A percentile compares a stretch with the other conserved stretches of the same genome.
phyloP scores from a whole-genome alignment of 1,139 yeast genomes.

The Nematodospora anomalae region DNA sequence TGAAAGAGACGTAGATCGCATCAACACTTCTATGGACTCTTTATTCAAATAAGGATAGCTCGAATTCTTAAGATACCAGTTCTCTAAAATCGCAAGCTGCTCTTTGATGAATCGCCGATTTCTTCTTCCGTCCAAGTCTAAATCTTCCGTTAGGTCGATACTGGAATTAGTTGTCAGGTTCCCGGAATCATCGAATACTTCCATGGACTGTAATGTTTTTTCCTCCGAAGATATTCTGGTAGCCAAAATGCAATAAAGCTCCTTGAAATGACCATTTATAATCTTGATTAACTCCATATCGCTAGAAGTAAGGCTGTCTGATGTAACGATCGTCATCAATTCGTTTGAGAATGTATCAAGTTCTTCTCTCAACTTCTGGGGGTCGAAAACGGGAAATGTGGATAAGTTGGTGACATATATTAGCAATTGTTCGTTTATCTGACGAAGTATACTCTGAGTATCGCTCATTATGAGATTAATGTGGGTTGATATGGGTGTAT shows the following conservation, averaged over 20 bases:
- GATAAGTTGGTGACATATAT: constrained; percentile 17
- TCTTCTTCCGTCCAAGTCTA: constrained; percentile 1
- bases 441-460: constrained; percentile 1
- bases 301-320: background rate
- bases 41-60: constrained; percentile 2
- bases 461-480: background rate
- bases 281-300: constrained; percentile 2
- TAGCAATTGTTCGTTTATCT: constrained; percentile 5
- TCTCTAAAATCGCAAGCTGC: constrained; percentile 1
- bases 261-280: constrained; percentile 4
- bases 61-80: constrained; percentile 1
- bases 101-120: constrained; percentile 1
- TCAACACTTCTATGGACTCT: background rate
- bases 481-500: background rate
- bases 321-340: constrained; percentile 2
- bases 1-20: background rate
- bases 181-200: background rate
- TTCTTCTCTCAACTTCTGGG: constrained; percentile 12
- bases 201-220: background rate
- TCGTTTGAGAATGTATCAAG: constrained; percentile 5
- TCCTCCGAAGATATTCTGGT: constrained; percentile 6
- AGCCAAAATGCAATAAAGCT: constrained; percentile 4
- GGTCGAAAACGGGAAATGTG: constrained; percentile 16
- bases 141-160: background rate
- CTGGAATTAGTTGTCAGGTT: background rate